A percentile compares a stretch with the other conserved stretches of the same genome.
Evolutionary conservation across 257 asterid species (phyloP).

Genomic region (Rubia yunnanensis): DNA sequence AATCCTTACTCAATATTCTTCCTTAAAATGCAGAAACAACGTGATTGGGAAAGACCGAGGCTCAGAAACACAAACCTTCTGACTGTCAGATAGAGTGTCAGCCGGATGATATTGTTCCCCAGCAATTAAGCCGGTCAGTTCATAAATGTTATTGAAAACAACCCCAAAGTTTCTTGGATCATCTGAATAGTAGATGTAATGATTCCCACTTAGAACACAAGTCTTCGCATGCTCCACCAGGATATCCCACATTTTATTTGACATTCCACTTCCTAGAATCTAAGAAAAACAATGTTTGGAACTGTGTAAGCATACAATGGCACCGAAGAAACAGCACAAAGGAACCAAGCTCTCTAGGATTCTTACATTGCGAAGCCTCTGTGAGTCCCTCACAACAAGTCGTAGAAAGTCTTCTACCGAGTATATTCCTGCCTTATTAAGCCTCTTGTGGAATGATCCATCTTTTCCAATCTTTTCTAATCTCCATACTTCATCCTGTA

Average conservation of each 20-base stretch:
- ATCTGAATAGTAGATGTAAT: constrained; percentile 78
- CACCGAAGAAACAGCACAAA: constrained; percentile 2
- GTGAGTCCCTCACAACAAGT: constrained; percentile 63
- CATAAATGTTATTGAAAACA: constrained; percentile 72
- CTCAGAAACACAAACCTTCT: constrained; percentile 56
- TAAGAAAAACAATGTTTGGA: constrained; percentile 19
- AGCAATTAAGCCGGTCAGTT: constrained; percentile 72
- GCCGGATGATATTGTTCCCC: constrained; percentile 60
- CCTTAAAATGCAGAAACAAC: neutral
- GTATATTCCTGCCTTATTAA: constrained; percentile 56
- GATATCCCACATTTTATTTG: constrained; percentile 95
- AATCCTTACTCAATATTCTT: neutral
- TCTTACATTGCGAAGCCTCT: constrained; percentile 74
- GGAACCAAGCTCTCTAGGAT: constrained; percentile 4
- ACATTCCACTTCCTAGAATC: constrained; percentile 98
- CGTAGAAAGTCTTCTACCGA: constrained; percentile 86
- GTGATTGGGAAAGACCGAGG: neutral
- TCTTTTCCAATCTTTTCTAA: constrained; percentile 95
- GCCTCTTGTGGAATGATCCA: constrained; percentile 95
- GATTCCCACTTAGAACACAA: constrained; percentile 79
- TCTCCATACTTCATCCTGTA: constrained; percentile 93
- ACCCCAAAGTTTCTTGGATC: constrained; percentile 72
- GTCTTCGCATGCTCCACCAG: constrained; percentile 93
- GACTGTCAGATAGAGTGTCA: constrained; percentile 69
- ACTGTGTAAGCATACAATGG: constrained; percentile 11